Evolutionary conservation across 108 stramenopile genomes (phyloP).

Genomic region (Hondaea fermentalgiana): DNA sequence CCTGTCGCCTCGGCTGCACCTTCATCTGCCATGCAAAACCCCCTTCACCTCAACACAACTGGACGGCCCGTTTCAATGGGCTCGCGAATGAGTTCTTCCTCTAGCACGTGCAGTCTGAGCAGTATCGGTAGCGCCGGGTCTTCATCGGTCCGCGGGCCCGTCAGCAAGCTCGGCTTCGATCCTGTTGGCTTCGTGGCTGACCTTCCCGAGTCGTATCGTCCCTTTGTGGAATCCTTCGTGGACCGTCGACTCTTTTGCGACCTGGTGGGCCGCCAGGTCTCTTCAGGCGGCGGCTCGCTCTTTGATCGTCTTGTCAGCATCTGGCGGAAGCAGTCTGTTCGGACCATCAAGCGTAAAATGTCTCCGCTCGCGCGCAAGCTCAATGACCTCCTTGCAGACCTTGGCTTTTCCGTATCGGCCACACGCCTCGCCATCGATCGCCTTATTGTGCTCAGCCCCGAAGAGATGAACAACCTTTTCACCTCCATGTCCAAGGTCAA

Average conservation of each 20-base stretch:
- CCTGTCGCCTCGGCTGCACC: too few relatives aligned
- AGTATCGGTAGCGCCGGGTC: not conserved
- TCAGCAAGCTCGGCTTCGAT: not conserved
- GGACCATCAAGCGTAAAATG: not conserved
- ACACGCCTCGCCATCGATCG: not conserved
- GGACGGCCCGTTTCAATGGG: not conserved
- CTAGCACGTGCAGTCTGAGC: not conserved
- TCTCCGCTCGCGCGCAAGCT: not conserved
- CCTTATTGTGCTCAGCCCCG: not conserved
- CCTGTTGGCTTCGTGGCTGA: not conserved
- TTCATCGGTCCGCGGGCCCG: not conserved
- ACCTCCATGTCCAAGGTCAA: not conserved
- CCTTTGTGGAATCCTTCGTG: not conserved
- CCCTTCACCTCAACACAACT: too few relatives aligned
- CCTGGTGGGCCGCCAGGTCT: not conserved
- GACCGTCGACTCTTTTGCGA: not conserved
- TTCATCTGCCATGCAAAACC: too few relatives aligned
- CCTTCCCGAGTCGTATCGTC: not conserved
- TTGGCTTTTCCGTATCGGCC: not conserved
- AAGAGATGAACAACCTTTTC: not conserved
- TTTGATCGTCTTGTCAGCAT: not conserved
- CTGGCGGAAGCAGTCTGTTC: not conserved
- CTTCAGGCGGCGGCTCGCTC: not conserved
- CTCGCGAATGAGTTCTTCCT: not conserved
- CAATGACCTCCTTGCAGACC: not conserved